Evolutionary conservation across 2,329 filamentous ascomycete species (phyloP), one percentile per base, ranked within the genome.

Genomic region (Xylaria sp.): DNA sequence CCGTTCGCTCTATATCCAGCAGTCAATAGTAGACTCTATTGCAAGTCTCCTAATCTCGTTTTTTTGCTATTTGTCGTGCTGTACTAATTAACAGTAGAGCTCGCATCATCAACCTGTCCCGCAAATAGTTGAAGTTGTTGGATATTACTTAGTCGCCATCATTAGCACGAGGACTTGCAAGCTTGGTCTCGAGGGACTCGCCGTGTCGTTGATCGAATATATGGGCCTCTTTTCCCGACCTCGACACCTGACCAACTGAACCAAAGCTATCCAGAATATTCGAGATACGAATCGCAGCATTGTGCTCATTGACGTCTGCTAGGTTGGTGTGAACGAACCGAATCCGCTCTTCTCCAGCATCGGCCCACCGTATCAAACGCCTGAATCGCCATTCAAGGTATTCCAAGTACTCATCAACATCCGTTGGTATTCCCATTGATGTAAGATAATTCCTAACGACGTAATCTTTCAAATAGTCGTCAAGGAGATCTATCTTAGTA

Each of bases 401-500:
- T 1, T 12, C 23, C 25, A 68, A 12, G 23, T 67, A 63, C 15
- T 52, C 25, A 4, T 56, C 23, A 5, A 23, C 54, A 3, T 12
- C 12, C 8, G 36, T 31, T 31, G 3, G 3, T 23, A 61, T 23
- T 2, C 52, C 8, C 1, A 51, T 15, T 0, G 0, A 7, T 33
- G 15, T 46, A 3, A 62, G 12, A 20, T 49, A 49, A 7, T 39
- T 1, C 23, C 52, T 8, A 15, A 55, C 36, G n/a, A 28, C 31
- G 6, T 18, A 0, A 7, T 41, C 12, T 20, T 66, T 18, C n/a
- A 70, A 18, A 41, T 54, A 66, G 9, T 46, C 31, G 3, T 46
- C n/a, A 2, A 71, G 60, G 20, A 70, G 39, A 49, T 71, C 70
- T 25, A 63, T 66, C 54, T 68, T 71, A 1, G 67, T 71, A 8